Evolutionary conservation across 2,329 filamentous ascomycete genomes (phyloP).

Genomic region (Fusarium metavorans): DNA sequence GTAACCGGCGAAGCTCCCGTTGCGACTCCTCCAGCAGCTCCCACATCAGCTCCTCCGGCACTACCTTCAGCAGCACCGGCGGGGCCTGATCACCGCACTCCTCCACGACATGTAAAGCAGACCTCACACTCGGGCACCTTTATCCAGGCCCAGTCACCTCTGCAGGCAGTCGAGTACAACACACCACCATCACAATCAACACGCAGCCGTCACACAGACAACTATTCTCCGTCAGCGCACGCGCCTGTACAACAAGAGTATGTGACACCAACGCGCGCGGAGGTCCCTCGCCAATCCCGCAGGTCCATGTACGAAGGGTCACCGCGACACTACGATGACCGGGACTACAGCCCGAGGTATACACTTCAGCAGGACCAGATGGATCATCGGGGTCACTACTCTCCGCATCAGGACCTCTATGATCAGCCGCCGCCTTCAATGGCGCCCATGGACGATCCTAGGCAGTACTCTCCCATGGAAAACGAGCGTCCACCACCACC

Average conservation of each 20-base stretch:
- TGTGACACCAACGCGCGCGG: conserved; percentile 36
- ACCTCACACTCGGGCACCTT: conserved; percentile 51
- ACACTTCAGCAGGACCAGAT: conserved; percentile 53
- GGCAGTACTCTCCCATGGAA: conserved; percentile 53
- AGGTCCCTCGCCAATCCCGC: conserved; percentile 47
- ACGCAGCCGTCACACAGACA: conserved; percentile 51
- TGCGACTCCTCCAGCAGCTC: conserved; percentile 20
- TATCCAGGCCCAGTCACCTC: conserved; percentile 64
- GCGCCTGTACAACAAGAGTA: conserved; percentile 34
- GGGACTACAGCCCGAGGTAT: conserved; percentile 50
- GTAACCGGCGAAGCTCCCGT: conserved; percentile 66
- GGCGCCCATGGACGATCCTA: conserved; percentile 45
- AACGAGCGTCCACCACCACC: conserved; percentile 66
- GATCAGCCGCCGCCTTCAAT: conserved; percentile 39
- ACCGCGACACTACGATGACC: conserved; percentile 51
- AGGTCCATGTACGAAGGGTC: conserved; percentile 51
- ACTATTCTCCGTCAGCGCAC: conserved; percentile 52
- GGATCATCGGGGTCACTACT: conserved; percentile 52
- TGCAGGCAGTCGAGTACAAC: conserved; percentile 65
- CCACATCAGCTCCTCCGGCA: conserved; percentile 14
- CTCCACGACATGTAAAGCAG: conserved; percentile 61
- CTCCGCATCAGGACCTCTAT: conserved; percentile 48
- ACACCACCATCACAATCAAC: conserved; percentile 53
- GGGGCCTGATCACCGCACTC: conserved; percentile 59
- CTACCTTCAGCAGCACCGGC: conserved; percentile 43